Evolutionary conservation across 2,329 filamentous ascomycete genomes (phyloP).

Genomic region (Phaeosphaeriaceae sp.): DNA sequence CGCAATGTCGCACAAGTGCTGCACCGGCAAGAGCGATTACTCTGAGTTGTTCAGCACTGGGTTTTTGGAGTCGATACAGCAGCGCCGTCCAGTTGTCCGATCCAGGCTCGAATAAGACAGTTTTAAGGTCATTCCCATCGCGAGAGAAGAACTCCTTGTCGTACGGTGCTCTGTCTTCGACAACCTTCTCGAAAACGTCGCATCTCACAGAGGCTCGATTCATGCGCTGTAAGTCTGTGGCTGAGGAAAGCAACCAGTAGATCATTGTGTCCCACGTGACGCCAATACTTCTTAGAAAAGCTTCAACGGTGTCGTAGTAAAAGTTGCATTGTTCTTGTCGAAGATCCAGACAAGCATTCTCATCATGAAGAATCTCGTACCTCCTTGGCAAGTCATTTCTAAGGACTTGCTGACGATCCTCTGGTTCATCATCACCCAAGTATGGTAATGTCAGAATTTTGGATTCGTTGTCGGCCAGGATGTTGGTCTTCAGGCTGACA

Average conservation of each 20-base stretch:
- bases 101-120: conserved; percentile 30
- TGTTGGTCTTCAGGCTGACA: conserved; percentile 50
- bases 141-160: conserved; percentile 26
- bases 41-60: conserved; percentile 29
- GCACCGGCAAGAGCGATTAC: conserved; percentile 47
- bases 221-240: conserved; percentile 16
- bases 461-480: conserved; percentile 51
- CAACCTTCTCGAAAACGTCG: conserved; percentile 9
- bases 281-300: conserved; percentile 44
- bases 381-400: conserved; percentile 32
- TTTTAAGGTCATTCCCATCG: conserved; percentile 4
- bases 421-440: conserved; percentile 33
- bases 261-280: conserved; percentile 48
- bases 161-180: conserved; percentile 31
- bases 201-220: conserved; percentile 10
- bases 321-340: conserved; percentile 46
- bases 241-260: conserved; percentile 48
- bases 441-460: conserved; percentile 50
- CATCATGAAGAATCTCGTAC: conserved; percentile 35
- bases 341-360: conserved; percentile 37
- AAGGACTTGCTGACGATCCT: conserved; percentile 26
- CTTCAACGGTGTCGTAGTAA: conserved; percentile 43
- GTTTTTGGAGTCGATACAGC: conserved; percentile 35
- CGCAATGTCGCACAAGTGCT: conserved; percentile 42
- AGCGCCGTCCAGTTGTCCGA: conserved; percentile 41